Evolutionary conservation across 2,329 filamentous ascomycete species (phyloP), one percentile per base, ranked within the genome.

Genomic region (Alternaria panax): DNA sequence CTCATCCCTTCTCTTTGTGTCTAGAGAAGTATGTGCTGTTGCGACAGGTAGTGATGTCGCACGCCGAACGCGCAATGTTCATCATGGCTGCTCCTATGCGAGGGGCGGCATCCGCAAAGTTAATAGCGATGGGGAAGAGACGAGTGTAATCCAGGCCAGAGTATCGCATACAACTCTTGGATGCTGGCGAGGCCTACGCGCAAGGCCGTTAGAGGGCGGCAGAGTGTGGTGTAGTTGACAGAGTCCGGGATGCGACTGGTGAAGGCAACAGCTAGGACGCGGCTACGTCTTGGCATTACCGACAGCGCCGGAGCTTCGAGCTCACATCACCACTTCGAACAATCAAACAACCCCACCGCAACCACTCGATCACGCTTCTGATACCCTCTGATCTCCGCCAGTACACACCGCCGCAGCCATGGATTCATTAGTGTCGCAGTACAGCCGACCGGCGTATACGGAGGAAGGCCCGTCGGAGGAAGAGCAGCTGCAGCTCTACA

Each of bases 381-480:
- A 52, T 45, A 48, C 51, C 58, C 20, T 52, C 30, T 51, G 24
- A 28, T 43, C 51, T 50, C 45, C 27, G 41, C 52, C 30, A 59
- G 57, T 47, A 52, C 51, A 67, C 41, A 65, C 34, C 61, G 30
- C 43, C 51, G 42, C 62, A 54, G 42, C 27, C 62, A 99, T 99
- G 95, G 92, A 99, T 81, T 87, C 92, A 73, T 88, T 99, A 78
- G 92, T 99, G 72, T 89, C 93, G 70, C 91, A 90, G 80, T 98
- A 98, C 87, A 92, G 90, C 82, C 89, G 90, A 73, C 88, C 93
- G 73, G 85, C 89, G 61, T 88, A 88, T 80, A 85, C 90, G 78
- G 86, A 90, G 73, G 91, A 96, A 80, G 86, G 87, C 72, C 88
- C 89, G 75, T 84, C 86, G 53, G 86, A 93, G 76, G 88, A 92